Conservation (phyloP, 768 basidiomycete genomes). For the Gyrodon lividus region DNA sequence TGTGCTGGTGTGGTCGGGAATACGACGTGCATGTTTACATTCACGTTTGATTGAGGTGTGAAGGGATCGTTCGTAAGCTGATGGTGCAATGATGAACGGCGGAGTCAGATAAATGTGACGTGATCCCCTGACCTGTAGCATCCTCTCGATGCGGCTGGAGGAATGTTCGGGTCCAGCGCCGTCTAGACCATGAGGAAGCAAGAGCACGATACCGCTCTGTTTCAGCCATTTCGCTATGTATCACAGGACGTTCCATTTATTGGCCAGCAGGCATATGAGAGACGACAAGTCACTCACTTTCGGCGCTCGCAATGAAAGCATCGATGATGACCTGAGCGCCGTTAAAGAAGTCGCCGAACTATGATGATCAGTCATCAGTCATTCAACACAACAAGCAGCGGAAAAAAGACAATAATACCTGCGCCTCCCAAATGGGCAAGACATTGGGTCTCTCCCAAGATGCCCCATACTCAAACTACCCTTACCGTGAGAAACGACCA, state of each 20-base stretch:
- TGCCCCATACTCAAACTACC: constrained; percentile 84
- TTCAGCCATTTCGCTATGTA: constrained; percentile 84
- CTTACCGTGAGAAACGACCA: constrained; percentile 1
- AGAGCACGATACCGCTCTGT: constrained; percentile 84
- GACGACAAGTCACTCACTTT: constrained; percentile 51
- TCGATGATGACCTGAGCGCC: constrained; percentile 88
- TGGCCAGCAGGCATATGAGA: neutral
- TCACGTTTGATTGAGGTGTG: constrained; percentile 26
- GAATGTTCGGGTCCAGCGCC: constrained; percentile 95
- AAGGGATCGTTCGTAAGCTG: constrained; percentile 80
- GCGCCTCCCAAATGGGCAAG: constrained; percentile 90
- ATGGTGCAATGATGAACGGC: neutral
- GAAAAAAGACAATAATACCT: constrained; percentile 41
- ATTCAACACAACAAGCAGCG: neutral
- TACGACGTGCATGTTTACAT: constrained; percentile 81
- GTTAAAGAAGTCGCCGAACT: constrained; percentile 95
- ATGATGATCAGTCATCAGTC: neutral
- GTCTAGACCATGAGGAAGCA: constrained; percentile 87
- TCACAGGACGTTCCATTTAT: neutral
- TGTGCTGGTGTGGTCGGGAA: constrained; percentile 90
- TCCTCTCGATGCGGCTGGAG: constrained; percentile 81
- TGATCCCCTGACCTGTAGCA: constrained; percentile 71
- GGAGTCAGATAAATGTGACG: neutral
- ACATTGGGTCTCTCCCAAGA: constrained; percentile 86
- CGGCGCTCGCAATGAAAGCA: constrained; percentile 80